These are phyloP conservation scores for Eucalyptus pumila DNA, from an alignment of 345 rosid genomes.

Conservation along the genomic window DNA sequence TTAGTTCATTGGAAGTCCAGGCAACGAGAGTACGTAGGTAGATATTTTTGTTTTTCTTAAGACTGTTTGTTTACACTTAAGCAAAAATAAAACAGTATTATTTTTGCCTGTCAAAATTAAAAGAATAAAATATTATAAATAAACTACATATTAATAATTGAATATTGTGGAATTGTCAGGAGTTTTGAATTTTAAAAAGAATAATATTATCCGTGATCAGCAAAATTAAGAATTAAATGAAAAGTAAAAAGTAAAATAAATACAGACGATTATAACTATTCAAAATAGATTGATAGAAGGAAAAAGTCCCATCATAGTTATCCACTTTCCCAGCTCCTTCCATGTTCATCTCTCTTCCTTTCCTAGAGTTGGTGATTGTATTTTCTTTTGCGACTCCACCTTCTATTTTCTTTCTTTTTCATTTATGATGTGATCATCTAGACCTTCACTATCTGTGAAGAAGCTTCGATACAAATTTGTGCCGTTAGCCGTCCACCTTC, in stretches of 20 bases:
- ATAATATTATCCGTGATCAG: not conserved
- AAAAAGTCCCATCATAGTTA: not conserved
- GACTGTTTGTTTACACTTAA: no score
- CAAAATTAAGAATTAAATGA: not conserved
- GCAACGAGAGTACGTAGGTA: not conserved
- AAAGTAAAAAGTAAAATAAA: not conserved
- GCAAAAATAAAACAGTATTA: no score
- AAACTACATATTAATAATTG: not conserved
- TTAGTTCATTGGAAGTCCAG: not conserved
- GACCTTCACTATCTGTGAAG: not conserved
- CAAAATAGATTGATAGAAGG: not conserved
- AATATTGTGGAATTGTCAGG: not conserved
- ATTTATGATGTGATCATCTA: not conserved
- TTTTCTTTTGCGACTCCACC: no score
- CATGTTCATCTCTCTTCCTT: not conserved
- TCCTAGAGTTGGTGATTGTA: not conserved
- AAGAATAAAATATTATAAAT: accelerated
- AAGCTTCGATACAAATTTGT: not conserved
- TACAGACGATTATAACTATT: not conserved
- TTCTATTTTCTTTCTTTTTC: not conserved
- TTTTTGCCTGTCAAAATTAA: not conserved
- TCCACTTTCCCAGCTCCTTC: not conserved
- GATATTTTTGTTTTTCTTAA: not conserved
- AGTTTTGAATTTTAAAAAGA: not conserved
- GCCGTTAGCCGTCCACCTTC: not conserved